Conservation (phyloP, 306 rosid species). For the Crataegus laevigata region DNA sequence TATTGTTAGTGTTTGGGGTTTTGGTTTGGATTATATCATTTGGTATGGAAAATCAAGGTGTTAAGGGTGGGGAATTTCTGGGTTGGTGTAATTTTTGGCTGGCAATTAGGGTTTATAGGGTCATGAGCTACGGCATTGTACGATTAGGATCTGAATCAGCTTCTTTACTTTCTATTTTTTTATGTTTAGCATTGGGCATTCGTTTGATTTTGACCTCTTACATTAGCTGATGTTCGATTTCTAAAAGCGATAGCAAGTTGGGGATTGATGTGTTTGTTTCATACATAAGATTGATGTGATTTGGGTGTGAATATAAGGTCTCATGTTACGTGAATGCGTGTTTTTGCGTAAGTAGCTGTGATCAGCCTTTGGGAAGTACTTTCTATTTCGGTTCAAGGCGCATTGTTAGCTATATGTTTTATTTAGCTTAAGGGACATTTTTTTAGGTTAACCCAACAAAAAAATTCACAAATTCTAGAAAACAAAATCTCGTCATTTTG, state of each 20-base stretch:
- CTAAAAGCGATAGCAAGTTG: not conserved
- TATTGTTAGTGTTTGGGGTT: not conserved
- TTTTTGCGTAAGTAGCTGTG: not conserved
- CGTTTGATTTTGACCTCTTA: not conserved
- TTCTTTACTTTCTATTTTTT: not conserved
- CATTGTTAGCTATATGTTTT: not conserved
- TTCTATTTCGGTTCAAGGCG: not conserved
- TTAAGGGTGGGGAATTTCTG: not conserved
- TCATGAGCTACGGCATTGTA: conserved; percentile 1
- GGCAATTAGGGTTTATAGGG: conserved; percentile 1
- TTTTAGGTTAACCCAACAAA: too few relatives aligned
- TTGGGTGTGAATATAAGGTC: not conserved
- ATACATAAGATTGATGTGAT: not conserved
- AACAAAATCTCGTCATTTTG: too few relatives aligned
- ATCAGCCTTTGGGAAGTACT: not conserved
- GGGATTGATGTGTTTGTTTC: not conserved
- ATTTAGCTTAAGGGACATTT: not conserved
- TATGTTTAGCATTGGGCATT: not conserved
- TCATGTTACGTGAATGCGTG: not conserved
- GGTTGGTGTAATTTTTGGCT: not conserved
- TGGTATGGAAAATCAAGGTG: not conserved
- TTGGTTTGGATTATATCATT: not conserved
- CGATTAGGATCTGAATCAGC: not conserved
- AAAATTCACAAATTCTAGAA: too few relatives aligned
- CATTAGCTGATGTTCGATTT: not conserved